Conservation (phyloP, 2,329 filamentous ascomycete species). For the Apiospora malaysiana region DNA sequence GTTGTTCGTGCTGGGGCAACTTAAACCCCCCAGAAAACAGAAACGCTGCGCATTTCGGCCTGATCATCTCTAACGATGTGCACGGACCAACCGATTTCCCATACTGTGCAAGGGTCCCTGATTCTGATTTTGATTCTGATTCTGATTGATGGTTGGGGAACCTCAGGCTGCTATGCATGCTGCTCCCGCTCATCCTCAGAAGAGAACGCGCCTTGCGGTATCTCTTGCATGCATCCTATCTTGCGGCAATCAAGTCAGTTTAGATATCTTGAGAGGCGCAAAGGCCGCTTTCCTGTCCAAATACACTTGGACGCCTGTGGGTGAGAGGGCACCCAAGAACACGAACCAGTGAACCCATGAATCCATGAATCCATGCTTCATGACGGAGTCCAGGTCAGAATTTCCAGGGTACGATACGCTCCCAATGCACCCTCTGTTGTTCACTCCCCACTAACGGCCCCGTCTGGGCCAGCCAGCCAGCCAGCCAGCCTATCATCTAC, state of each 20-base stretch:
- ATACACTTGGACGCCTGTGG: no score
- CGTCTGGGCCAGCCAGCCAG: not conserved
- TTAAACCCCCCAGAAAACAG: not conserved
- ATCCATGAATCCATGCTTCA: not conserved
- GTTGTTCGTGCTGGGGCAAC: not conserved
- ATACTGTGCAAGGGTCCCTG: constrained; percentile 11
- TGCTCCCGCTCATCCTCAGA: not conserved
- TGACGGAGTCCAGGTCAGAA: constrained; percentile 7
- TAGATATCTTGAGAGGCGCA: no score
- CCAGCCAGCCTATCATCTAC: not conserved
- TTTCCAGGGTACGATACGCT: constrained; percentile 2
- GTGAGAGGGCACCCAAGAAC: not conserved
- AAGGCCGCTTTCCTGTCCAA: no score
- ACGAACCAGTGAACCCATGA: not conserved
- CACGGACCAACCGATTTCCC: not conserved
- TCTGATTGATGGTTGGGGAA: not conserved
- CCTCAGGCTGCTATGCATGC: constrained; percentile 13
- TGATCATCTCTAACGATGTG: not conserved
- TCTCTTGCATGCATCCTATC: no score
- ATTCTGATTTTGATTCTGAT: no score
- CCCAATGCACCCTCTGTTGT: constrained; percentile 3
- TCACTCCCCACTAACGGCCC: constrained; percentile 1
- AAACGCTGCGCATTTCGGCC: not conserved
- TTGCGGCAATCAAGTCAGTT: no score
- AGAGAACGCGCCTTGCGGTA: no score